Evolutionary conservation across 2,329 filamentous ascomycete genomes (phyloP).

Genomic region (Helicocarpus griseus): DNA sequence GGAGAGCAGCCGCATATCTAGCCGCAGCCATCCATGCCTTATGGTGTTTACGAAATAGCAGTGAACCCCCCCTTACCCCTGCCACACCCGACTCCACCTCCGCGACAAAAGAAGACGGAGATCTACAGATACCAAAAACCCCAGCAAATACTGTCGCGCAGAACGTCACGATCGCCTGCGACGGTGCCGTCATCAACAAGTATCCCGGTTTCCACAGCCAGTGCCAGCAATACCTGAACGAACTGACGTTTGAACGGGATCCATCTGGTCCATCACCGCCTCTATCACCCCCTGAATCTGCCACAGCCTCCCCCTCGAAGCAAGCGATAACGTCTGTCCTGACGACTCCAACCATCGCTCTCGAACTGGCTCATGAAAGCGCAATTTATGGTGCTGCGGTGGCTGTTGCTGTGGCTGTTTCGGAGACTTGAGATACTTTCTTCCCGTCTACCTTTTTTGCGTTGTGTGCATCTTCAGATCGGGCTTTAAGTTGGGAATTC

Average conservation of each 20-base stretch:
- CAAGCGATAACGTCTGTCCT: conserved; percentile 5
- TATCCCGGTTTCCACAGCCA: conserved; percentile 39
- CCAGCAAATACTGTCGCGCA: conserved; percentile 12
- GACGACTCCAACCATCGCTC: conserved; percentile 23
- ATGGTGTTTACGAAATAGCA: conserved; percentile 45
- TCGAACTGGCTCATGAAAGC: conserved; percentile 35
- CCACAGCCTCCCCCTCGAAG: neutral
- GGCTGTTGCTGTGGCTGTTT: conserved; percentile 35
- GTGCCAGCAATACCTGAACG: conserved; percentile 35
- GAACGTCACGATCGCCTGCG: conserved; percentile 39
- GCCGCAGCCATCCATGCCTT: conserved; percentile 54
- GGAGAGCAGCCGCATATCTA: conserved; percentile 52
- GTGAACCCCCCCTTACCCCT: conserved; percentile 25
- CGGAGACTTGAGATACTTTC: conserved; percentile 11
- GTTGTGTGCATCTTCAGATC: neutral
- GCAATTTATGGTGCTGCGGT: conserved; percentile 39
- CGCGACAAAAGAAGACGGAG: conserved; percentile 8
- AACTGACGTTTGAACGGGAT: conserved; percentile 23
- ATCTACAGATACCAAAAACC: conserved; percentile 6
- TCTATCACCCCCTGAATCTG: neutral
- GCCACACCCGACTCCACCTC: conserved; percentile 14
- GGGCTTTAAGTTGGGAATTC: no score
- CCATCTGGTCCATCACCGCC: neutral
- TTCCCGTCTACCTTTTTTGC: conserved; percentile 7
- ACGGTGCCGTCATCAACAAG: conserved; percentile 44